Percentiles rank a stretch among this genome's conserved stretches.
Conservation (phyloP, 148 eudicot species). For the Rheum nobile region DNA sequence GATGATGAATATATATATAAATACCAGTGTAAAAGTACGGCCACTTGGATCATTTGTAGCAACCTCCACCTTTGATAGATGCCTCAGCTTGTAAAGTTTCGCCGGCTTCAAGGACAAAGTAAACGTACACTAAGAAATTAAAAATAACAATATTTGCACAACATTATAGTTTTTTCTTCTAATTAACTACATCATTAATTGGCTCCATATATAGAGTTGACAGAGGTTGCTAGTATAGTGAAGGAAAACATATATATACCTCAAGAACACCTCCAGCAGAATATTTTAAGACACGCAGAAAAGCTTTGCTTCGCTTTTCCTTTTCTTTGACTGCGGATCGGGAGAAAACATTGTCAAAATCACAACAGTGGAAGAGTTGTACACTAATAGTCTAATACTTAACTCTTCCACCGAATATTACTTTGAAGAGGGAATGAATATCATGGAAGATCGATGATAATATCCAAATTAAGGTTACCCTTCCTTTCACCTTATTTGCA, state of each 20-base stretch:
- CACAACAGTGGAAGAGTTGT: too few relatives aligned
- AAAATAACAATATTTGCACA: not conserved
- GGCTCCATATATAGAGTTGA: not conserved
- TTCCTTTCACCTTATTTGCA: too few relatives aligned
- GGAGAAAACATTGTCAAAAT: conserved; percentile 10
- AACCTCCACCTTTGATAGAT: conserved; percentile 88
- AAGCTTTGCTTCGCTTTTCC: conserved; percentile 62
- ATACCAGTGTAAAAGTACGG: conserved; percentile 81
- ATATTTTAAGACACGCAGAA: conserved; percentile 83
- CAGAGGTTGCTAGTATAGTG: too few relatives aligned
- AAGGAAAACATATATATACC: conserved; percentile 24
- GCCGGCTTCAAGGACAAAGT: conserved; percentile 49
- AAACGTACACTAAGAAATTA: not conserved
- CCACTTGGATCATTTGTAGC: conserved; percentile 77
- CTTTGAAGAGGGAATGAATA: too few relatives aligned
- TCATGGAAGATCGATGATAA: too few relatives aligned
- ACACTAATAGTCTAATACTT: too few relatives aligned
- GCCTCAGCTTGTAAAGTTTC: conserved; percentile 83
- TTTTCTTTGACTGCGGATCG: conserved; percentile 56
- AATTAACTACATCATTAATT: not conserved
- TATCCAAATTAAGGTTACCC: too few relatives aligned
- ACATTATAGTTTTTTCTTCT: not conserved
- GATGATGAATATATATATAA: not conserved
- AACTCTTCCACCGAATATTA: too few relatives aligned
- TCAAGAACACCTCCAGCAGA: conserved; percentile 92